A percentile compares a stretch with the other conserved stretches of the same genome.
Evolutionary conservation across 2,329 filamentous ascomycete genomes (phyloP).

Genomic region (Colletotrichum viniferum): DNA sequence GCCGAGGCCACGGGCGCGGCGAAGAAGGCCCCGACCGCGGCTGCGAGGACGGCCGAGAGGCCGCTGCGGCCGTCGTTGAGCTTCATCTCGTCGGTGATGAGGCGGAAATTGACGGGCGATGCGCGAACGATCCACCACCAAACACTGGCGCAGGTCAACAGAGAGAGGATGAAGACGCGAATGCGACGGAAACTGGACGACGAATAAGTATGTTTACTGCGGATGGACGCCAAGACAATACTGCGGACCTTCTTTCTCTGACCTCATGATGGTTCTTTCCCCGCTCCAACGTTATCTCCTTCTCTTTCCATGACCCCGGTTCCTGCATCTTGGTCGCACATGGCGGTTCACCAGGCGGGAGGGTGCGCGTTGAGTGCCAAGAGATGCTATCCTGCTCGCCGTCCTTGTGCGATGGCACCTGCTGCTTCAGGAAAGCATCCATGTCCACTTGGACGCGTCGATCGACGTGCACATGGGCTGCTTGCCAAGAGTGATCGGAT

Average conservation of each 20-base stretch:
- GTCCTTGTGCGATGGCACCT: conserved; percentile 12
- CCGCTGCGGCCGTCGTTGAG: neutral
- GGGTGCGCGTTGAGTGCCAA: conserved; percentile 2
- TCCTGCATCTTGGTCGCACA: neutral
- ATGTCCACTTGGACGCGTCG: conserved; percentile 11
- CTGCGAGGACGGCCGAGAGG: conserved; percentile 2
- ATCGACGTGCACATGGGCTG: neutral
- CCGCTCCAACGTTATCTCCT: neutral
- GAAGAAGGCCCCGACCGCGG: conserved; percentile 3
- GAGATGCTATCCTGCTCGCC: neutral
- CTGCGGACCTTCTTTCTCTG: conserved; percentile 4
- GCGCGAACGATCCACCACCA: neutral
- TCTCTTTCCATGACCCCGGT: neutral
- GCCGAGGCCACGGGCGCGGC: neutral
- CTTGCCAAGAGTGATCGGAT: neutral
- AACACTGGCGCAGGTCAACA: neutral
- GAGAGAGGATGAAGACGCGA: neutral
- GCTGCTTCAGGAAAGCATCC: conserved; percentile 17
- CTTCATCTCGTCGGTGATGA: neutral
- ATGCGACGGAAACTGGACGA: neutral
- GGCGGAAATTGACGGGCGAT: neutral
- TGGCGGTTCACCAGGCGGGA: neutral
- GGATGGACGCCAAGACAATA: neutral
- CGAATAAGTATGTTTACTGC: neutral
- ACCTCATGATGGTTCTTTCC: conserved; percentile 10